Percentiles rank a stretch among this genome's conserved stretches.
Evolutionary conservation across 73 alveolate genomes (phyloP).

Genomic region (Paramecium tetraurelia): DNA sequence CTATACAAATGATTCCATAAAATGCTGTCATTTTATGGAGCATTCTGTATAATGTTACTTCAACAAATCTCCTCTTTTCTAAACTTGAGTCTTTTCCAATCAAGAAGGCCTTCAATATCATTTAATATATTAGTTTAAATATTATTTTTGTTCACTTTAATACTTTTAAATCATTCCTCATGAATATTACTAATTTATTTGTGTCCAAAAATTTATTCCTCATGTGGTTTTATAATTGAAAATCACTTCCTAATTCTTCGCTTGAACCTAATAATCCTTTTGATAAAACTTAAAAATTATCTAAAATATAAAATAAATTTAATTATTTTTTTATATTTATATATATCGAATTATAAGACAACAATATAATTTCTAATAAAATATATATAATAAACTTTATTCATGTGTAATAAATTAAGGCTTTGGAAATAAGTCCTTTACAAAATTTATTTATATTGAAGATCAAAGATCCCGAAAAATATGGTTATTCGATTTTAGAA

Average conservation of each 20-base stretch:
- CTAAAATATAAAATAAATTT: too few relatives aligned
- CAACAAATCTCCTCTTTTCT: background rate
- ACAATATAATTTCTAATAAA: background rate
- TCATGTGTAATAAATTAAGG: background rate
- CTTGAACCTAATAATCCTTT: background rate
- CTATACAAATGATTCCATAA: background rate
- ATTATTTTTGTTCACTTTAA: background rate
- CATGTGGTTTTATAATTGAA: background rate
- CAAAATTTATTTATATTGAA: background rate
- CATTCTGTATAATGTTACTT: background rate
- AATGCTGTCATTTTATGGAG: background rate
- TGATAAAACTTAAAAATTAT: background rate
- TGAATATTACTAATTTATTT: too few relatives aligned
- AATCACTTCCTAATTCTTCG: background rate
- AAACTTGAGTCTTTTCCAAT: background rate
- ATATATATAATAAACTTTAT: background rate
- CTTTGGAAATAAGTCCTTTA: background rate
- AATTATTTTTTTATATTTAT: too few relatives aligned
- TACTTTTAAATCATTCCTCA: background rate
- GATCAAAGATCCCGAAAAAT: background rate
- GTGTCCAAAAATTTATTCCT: background rate
- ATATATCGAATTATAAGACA: background rate
- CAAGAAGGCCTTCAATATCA: background rate
- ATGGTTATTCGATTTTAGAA: background rate
- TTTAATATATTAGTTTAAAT: too few relatives aligned